Evolutionary conservation across 768 basidiomycete species (phyloP).

Genomic region (Pholiota conissans): DNA sequence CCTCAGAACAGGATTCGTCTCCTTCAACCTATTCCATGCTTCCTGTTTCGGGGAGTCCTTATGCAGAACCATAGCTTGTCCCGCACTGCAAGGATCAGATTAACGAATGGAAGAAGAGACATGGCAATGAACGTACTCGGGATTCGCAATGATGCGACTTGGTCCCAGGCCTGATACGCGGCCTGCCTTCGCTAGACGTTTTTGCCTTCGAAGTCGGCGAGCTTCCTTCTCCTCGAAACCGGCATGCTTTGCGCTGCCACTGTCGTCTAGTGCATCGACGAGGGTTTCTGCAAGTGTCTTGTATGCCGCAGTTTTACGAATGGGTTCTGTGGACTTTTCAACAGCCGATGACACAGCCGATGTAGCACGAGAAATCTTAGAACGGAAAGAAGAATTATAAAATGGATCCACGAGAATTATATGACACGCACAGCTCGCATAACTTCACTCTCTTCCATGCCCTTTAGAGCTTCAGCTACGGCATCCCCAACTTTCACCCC

Average conservation of each 20-base stretch:
- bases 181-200: conserved; percentile 84
- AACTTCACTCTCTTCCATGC: conserved; percentile 93
- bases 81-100: conserved; percentile 57
- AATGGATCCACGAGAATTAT: background rate
- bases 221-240: conserved; percentile 96
- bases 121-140: conserved; percentile 52
- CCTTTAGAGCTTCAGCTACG: conserved; percentile 85
- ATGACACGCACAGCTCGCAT: conserved; percentile 72
- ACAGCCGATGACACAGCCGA: conserved; percentile 85
- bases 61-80: conserved; percentile 81
- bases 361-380: conserved; percentile 81
- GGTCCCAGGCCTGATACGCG: conserved; percentile 58
- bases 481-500: conserved; percentile 95
- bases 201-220: conserved; percentile 76
- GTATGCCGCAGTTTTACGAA: conserved; percentile 94
- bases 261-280: conserved; percentile 92
- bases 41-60: conserved; percentile 79
- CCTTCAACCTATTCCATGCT: conserved; percentile 78
- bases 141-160: conserved; percentile 64
- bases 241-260: conserved; percentile 89
- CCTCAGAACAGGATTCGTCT: conserved; percentile 75
- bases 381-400: background rate
- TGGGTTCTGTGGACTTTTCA: conserved; percentile 90
- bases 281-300: conserved; percentile 88
- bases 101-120: conserved; percentile 9